Evolutionary conservation across 441 rosid species (phyloP).

Genomic region (Aquilaria agallochum): DNA sequence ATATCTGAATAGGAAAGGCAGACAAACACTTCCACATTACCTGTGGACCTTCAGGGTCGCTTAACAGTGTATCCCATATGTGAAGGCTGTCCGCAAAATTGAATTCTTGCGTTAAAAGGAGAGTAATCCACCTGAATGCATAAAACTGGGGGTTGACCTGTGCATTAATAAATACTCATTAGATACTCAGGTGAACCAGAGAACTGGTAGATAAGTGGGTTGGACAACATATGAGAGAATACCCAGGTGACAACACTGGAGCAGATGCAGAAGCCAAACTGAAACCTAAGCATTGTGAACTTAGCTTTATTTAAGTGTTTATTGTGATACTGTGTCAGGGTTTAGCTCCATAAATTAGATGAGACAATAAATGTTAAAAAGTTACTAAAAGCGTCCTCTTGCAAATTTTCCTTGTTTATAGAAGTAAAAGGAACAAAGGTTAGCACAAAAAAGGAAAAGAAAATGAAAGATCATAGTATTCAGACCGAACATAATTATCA

Average conservation of each 20-base stretch:
- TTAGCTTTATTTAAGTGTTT: too few relatives aligned
- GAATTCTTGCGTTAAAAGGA: conserved; percentile 93
- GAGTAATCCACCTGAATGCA: conserved; percentile 98
- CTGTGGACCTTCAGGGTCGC: conserved; percentile 96
- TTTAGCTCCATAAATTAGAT: too few relatives aligned
- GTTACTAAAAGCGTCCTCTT: too few relatives aligned
- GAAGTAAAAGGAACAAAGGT: too few relatives aligned
- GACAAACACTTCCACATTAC: conserved; percentile 29
- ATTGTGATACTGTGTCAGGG: too few relatives aligned
- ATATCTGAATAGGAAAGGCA: neutral
- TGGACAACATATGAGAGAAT: neutral
- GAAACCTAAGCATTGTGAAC: too few relatives aligned
- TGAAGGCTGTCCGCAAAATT: conserved; percentile 84
- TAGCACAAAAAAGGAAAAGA: too few relatives aligned
- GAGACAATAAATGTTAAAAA: too few relatives aligned
- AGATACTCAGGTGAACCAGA: conserved; percentile 11
- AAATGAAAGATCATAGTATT: too few relatives aligned
- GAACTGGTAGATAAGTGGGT: neutral
- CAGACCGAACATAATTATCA: too few relatives aligned
- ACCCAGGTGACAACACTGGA: neutral
- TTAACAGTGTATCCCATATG: conserved; percentile 95
- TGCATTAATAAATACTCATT: conserved; percentile 18
- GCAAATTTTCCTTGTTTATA: too few relatives aligned
- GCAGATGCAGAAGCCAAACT: too few relatives aligned
- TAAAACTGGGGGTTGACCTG: conserved; percentile 98